phyloP scores from a whole-genome alignment of 2,329 filamentous ascomycete genomes.

The Pseudogymnoascus sp. region DNA sequence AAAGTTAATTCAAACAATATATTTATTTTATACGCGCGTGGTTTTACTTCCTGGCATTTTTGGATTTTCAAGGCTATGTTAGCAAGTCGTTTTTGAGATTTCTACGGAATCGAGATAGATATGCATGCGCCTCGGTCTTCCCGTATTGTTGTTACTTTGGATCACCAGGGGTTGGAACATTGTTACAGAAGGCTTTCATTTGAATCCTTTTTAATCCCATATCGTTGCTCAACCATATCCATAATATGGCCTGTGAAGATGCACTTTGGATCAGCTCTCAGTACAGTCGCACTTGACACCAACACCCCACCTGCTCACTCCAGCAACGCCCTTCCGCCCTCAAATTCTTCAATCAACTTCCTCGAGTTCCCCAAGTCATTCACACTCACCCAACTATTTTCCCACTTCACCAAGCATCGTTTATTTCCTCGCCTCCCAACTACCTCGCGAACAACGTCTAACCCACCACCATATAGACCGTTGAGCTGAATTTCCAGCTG shows the following conservation, averaged over 20 bases:
- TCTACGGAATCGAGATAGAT: neutral
- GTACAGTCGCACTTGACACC: no score
- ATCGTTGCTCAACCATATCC: neutral
- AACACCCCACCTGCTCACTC: neutral
- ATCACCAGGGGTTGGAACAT: neutral
- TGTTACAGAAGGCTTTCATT: neutral
- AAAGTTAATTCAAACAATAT: neutral
- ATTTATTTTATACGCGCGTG: neutral
- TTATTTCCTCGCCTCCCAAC: neutral
- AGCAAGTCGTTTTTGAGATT: neutral
- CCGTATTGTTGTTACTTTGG: neutral
- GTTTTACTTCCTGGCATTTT: neutral
- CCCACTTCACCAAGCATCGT: neutral
- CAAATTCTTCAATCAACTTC: neutral
- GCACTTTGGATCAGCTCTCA: no score
- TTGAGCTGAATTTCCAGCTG: neutral
- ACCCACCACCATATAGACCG: neutral
- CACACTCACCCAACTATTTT: neutral
- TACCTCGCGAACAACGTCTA: neutral
- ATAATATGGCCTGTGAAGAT: no score
- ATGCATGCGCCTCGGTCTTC: neutral
- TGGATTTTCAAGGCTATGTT: neutral
- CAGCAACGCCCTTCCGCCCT: neutral
- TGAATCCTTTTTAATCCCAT: neutral
- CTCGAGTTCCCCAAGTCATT: neutral